Evolutionary conservation across 352 stramenopile genomes (phyloP).

Genomic region (Plasmopara muralis): DNA sequence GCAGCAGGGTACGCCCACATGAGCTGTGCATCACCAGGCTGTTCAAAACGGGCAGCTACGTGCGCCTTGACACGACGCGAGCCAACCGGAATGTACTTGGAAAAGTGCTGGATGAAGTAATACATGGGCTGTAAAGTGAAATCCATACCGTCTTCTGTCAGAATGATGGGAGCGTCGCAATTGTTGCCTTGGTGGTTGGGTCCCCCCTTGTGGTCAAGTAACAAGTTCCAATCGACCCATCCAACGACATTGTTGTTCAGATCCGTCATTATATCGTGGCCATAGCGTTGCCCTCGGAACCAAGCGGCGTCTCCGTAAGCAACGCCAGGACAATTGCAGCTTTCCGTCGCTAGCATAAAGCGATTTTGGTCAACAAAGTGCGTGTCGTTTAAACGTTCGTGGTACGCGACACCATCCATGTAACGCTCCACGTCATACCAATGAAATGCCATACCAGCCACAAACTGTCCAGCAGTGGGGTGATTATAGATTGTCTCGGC

Average conservation of each 20-base stretch:
- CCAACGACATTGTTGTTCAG: constrained; percentile 80
- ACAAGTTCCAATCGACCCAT: constrained; percentile 91
- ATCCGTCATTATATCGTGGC: constrained; percentile 86
- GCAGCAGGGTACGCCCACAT: constrained; percentile 40
- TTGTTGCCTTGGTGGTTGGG: constrained; percentile 85
- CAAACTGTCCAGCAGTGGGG: constrained; percentile 54
- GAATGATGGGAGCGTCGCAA: constrained; percentile 57
- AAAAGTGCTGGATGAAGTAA: constrained; percentile 88
- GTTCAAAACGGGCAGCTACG: constrained; percentile 35
- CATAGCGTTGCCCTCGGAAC: constrained; percentile 82
- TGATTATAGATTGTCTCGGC: constrained; percentile 64
- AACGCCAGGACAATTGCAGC: constrained; percentile 69
- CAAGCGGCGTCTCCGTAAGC: constrained; percentile 52
- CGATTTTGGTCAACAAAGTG: constrained; percentile 51
- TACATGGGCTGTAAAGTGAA: constrained; percentile 82
- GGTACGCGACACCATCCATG: constrained; percentile 67
- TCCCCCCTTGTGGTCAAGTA: constrained; percentile 81
- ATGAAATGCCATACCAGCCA: constrained; percentile 89
- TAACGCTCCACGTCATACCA: constrained; percentile 75
- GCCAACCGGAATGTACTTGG: constrained; percentile 65
- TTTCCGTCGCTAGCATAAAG: constrained; percentile 69
- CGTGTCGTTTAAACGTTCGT: constrained; percentile 69
- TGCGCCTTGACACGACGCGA: constrained; percentile 51
- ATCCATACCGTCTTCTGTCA: constrained; percentile 46
- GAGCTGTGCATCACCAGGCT: constrained; percentile 51